phyloP scores from a whole-genome alignment of 2,329 filamentous ascomycete genomes.

The Cladosporium sp. region DNA sequence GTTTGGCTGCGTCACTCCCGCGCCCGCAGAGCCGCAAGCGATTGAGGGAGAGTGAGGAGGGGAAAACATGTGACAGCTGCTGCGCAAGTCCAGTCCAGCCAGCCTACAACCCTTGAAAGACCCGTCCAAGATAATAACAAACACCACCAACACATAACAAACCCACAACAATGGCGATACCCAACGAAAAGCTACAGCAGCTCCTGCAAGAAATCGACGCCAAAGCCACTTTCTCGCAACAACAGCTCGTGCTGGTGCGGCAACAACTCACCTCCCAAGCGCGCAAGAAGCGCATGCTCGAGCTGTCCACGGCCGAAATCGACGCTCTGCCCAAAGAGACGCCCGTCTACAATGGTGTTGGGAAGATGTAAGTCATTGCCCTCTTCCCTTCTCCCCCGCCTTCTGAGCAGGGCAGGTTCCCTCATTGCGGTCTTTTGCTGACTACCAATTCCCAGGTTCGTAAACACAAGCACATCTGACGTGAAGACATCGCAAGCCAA shows the following conservation, averaged over 20 bases:
- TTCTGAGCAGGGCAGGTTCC: too few relatives aligned
- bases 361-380: constrained; percentile 83
- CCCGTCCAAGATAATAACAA: too few relatives aligned
- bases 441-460: constrained; percentile 63
- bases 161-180: constrained; percentile 72
- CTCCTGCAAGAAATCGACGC: constrained; percentile 90
- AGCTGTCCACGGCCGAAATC: constrained; percentile 81
- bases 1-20: neutral
- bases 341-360: constrained; percentile 87
- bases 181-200: constrained; percentile 93
- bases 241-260: constrained; percentile 84
- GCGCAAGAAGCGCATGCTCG: constrained; percentile 81
- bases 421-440: too few relatives aligned
- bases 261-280: constrained; percentile 82
- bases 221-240: constrained; percentile 81
- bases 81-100: too few relatives aligned
- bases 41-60: too few relatives aligned
- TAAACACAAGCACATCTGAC: constrained; percentile 66
- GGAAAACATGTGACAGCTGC: too few relatives aligned
- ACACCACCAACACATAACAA: neutral
- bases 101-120: too few relatives aligned
- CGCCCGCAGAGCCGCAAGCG: constrained; percentile 5
- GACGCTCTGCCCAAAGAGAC: constrained; percentile 70
- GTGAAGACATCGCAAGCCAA: constrained; percentile 71
- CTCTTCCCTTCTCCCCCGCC: too few relatives aligned